A percentile compares a stretch with the other conserved stretches of the same genome.
phyloP scores from a whole-genome alignment of 1,284 basidiomycete species.

The Trichosporon sp. region DNA sequence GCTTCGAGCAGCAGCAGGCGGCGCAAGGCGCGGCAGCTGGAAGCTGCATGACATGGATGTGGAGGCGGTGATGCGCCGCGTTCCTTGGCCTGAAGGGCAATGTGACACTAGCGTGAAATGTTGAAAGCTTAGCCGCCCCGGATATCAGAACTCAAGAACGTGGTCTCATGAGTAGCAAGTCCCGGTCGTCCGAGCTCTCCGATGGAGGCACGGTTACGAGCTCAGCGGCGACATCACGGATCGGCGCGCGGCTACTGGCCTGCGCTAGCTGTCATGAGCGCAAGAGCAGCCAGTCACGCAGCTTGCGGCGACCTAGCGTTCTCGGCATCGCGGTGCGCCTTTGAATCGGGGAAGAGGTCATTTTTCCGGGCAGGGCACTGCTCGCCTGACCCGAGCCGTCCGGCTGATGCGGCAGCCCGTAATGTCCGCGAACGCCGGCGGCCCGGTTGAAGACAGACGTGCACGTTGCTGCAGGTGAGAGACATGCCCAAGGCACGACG shows the following conservation, averaged over 20 bases:
- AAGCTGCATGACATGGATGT: neutral
- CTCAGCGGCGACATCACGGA: neutral
- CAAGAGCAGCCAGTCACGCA: neutral
- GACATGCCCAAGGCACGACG: neutral
- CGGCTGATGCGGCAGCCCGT: neutral
- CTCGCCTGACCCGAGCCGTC: neutral
- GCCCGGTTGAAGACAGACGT: neutral
- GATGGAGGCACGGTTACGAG: neutral
- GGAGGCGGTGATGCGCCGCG: neutral
- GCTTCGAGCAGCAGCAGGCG: neutral
- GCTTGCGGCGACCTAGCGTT: neutral
- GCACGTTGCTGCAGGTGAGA: neutral
- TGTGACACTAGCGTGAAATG: neutral
- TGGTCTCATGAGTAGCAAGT: neutral
- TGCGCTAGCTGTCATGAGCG: neutral
- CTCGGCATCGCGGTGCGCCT: neutral
- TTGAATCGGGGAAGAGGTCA: neutral
- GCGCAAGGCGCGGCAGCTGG: neutral
- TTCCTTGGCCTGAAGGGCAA: neutral
- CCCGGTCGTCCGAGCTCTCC: neutral
- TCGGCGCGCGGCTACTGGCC: neutral
- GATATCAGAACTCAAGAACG: neutral
- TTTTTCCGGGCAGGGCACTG: neutral
- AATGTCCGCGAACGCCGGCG: neutral
- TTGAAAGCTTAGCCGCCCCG: neutral